Conservation (phyloP, 2,329 filamentous ascomycete species). For the Alternaria longipes region DNA sequence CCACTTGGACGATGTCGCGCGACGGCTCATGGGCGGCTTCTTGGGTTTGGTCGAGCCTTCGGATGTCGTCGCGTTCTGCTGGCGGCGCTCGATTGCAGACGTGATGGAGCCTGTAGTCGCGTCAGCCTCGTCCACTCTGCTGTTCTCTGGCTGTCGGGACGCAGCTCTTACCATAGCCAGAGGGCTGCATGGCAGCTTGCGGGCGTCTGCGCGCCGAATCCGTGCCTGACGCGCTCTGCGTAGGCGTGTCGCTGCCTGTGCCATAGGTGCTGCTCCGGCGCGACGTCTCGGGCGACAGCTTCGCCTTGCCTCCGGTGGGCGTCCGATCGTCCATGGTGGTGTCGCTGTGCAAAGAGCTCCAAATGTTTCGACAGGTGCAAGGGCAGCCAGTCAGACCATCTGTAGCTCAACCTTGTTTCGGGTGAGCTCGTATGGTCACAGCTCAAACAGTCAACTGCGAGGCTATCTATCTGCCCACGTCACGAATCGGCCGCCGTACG, state of each 20-base stretch:
- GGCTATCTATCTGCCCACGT: constrained; percentile 29
- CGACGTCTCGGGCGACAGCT: constrained; percentile 33
- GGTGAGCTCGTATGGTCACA: constrained; percentile 15
- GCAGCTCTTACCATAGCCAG: constrained; percentile 46
- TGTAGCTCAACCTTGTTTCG: constrained; percentile 17
- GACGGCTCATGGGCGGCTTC: constrained; percentile 77
- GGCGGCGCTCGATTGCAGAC: constrained; percentile 43
- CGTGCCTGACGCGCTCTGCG: constrained; percentile 27
- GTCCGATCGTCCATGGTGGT: constrained; percentile 45
- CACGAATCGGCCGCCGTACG: constrained; percentile 23
- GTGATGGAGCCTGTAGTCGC: constrained; percentile 45
- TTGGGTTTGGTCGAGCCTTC: constrained; percentile 57
- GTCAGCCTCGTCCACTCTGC: constrained; percentile 15
- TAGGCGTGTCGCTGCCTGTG: constrained; percentile 31
- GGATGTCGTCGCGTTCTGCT: constrained; percentile 30
- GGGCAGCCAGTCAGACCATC: constrained; percentile 7
- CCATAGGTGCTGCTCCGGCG: constrained; percentile 41
- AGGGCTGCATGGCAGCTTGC: constrained; percentile 37
- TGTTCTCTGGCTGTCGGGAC: not conserved
- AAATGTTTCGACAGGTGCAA: constrained; percentile 15
- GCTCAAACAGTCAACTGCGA: constrained; percentile 13
- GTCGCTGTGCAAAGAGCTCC: constrained; percentile 17
- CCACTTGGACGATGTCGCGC: constrained; percentile 76
- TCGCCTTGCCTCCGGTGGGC: constrained; percentile 34
- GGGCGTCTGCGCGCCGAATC: constrained; percentile 45